phyloP scores from a whole-genome alignment of 2,329 filamentous ascomycete genomes.

The Neurospora crassa region DNA sequence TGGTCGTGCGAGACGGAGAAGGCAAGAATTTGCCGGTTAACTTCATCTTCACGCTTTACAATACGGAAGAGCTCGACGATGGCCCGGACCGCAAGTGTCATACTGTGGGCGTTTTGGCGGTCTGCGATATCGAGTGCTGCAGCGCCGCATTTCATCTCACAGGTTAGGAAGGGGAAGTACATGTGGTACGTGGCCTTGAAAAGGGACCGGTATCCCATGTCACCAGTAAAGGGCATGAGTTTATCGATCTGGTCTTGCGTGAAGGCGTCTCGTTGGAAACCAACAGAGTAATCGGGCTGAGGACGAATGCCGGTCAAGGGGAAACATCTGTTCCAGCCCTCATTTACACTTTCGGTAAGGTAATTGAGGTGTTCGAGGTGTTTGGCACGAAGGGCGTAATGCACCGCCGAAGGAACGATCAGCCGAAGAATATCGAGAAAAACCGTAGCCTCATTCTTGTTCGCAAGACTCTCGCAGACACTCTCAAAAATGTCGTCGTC shows the following conservation, averaged over 20 bases:
- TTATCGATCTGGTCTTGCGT: conserved; percentile 31
- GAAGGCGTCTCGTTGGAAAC: conserved; percentile 32
- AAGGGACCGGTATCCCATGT: conserved; percentile 26
- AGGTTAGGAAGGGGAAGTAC: conserved; percentile 40
- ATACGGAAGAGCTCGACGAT: conserved; percentile 29
- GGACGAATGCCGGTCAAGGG: conserved; percentile 2
- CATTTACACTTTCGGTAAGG: neutral
- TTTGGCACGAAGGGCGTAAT: neutral
- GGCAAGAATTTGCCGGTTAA: no score
- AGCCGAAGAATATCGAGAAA: neutral
- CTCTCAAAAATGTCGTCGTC: neutral
- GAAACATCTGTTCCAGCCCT: conserved; percentile 1
- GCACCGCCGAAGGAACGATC: neutral
- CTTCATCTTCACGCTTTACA: conserved; percentile 10
- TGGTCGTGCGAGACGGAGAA: no score
- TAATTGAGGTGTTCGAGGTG: neutral
- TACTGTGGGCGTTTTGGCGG: conserved; percentile 31
- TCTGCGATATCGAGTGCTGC: conserved; percentile 27
- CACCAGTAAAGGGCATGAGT: conserved; percentile 28
- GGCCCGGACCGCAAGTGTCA: conserved; percentile 29
- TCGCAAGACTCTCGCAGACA: neutral
- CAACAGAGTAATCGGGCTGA: conserved; percentile 31
- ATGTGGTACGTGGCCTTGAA: conserved; percentile 37
- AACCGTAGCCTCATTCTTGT: neutral
- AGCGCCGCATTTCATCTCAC: conserved; percentile 35